These are phyloP conservation scores for Phialophora macrospora DNA, from an alignment of 2,329 filamentous ascomycete genomes.

Conservation along the genomic window DNA sequence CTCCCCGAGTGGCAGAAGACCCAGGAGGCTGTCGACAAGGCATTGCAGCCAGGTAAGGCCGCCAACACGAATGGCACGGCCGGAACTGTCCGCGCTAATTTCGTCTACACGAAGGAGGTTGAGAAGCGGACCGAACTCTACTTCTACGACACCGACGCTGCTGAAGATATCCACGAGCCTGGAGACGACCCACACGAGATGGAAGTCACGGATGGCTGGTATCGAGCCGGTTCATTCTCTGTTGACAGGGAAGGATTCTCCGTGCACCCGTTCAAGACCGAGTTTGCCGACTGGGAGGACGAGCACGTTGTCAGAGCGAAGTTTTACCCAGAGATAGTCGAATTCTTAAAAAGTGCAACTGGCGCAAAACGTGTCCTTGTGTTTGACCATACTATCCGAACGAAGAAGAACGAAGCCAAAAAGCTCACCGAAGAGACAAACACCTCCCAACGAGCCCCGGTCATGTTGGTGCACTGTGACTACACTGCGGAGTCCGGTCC, in stretches of 20 bases:
- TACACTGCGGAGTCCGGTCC: slow-evolving; percentile 54
- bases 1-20: slow-evolving; percentile 49
- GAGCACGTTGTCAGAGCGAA: slow-evolving; percentile 46
- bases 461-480: slow-evolving; percentile 48
- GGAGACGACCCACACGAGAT: slow-evolving; percentile 48
- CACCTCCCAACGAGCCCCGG: slow-evolving; percentile 37
- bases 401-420: slow-evolving; percentile 40
- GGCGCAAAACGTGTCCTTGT: slow-evolving; percentile 54
- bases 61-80: slow-evolving; percentile 27
- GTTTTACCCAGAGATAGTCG: slow-evolving; percentile 56
- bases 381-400: slow-evolving; percentile 58
- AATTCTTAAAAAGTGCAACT: slow-evolving; percentile 52
- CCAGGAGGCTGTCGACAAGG: slow-evolving; percentile 48
- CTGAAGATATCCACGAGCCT: slow-evolving; percentile 49
- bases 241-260: slow-evolving; percentile 56
- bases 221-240: slow-evolving; percentile 50
- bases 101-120: slow-evolving; percentile 56
- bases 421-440: slow-evolving; percentile 41
- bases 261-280: slow-evolving; percentile 49
- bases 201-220: slow-evolving; percentile 50
- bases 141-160: slow-evolving; percentile 48
- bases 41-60: slow-evolving; percentile 43
- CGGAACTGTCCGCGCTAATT: slow-evolving; percentile 49
- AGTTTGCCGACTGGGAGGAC: slow-evolving; percentile 48
- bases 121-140: slow-evolving; percentile 46